Evolutionary conservation across 2,329 filamentous ascomycete species (phyloP), one percentile per base, ranked within the genome.

Genomic region (Cordyceps tenuipes): DNA sequence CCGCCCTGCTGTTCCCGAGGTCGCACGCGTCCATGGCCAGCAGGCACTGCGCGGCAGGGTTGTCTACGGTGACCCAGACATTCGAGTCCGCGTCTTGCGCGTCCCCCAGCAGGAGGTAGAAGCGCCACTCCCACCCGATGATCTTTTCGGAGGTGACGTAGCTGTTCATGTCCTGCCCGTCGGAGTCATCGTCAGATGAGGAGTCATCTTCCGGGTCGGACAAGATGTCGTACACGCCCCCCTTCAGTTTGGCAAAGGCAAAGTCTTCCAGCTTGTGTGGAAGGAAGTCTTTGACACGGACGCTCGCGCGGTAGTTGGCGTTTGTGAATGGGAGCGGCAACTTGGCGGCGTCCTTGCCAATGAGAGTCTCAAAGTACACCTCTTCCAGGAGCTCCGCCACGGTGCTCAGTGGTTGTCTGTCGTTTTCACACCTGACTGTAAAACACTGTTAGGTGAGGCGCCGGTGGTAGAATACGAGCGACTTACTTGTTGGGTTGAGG

Each of bases 281-380:
- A 61, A 81, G 83, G 70, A 89, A 97, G 73, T 96, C 90, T 41
- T 96, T 81, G 1, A 96, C 86, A n/a, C 90, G 86, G 41, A 90
- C 86, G 39, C 81, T 78, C 23, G 84, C 77, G 51, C 84, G 83
- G 69, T 91, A 91, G 47, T 84, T 88, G 60, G 81, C 75, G 67
- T 92, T 91, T 60, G 85, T 79, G 67, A 96, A 96, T 0, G 91
- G 90, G 0, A 92, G 66, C n/a, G 65, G 64, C 1, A 82, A 44
- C 4, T 64, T 68, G 2, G 73, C 66, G 17, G 67, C 58, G 50
- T 74, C 59, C 17, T 68, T 73, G 8, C 78, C 72, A 1, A 80
- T 73, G 34, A 72, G 73, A 19, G 78, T 78, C 50, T 77, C 68
- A 63, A 82, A 70, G 7, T 66, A 64, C 1, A 70, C 61, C 1